A percentile compares a stretch with the other conserved stretches of the same genome.
phyloP scores from a whole-genome alignment of 2,329 filamentous ascomycete species.

The Botrytis pseudocinerea region DNA sequence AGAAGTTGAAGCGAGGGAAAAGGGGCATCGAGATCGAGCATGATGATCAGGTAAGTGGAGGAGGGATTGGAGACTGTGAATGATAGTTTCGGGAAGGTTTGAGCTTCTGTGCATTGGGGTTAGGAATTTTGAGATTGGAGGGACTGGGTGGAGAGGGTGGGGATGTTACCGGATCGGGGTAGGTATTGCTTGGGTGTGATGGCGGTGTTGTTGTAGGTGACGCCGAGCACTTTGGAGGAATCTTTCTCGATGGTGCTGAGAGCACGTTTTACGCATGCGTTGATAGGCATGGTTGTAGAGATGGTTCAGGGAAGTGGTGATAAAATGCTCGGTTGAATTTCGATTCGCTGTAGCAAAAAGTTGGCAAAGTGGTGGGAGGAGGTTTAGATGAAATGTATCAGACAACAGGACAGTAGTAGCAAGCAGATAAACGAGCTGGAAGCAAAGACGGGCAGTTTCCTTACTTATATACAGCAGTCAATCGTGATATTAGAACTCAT shows the following conservation, averaged over 20 bases:
- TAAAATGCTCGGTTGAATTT: not conserved
- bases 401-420: not conserved
- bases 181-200: constrained; percentile 41
- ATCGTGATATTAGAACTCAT: not conserved
- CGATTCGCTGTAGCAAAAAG: not conserved
- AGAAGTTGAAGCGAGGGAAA: constrained; percentile 46
- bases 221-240: constrained; percentile 40
- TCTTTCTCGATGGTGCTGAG: constrained; percentile 31
- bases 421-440: not conserved
- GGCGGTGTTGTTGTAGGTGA: constrained; percentile 38
- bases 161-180: constrained; percentile 38
- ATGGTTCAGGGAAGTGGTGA: not conserved
- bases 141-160: not conserved
- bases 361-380: not conserved
- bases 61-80: constrained; percentile 25
- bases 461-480: not conserved
- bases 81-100: constrained; percentile 30
- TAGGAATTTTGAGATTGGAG: not conserved
- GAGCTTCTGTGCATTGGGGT: constrained; percentile 29
- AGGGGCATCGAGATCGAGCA: constrained; percentile 51
- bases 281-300: constrained; percentile 21
- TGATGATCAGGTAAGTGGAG: constrained; percentile 45
- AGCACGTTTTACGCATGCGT: constrained; percentile 18
- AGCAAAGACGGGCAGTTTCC: too few relatives aligned
- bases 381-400: not conserved